phyloP scores from a whole-genome alignment of 2,329 filamentous ascomycete species.

The Eutypella sp. region DNA sequence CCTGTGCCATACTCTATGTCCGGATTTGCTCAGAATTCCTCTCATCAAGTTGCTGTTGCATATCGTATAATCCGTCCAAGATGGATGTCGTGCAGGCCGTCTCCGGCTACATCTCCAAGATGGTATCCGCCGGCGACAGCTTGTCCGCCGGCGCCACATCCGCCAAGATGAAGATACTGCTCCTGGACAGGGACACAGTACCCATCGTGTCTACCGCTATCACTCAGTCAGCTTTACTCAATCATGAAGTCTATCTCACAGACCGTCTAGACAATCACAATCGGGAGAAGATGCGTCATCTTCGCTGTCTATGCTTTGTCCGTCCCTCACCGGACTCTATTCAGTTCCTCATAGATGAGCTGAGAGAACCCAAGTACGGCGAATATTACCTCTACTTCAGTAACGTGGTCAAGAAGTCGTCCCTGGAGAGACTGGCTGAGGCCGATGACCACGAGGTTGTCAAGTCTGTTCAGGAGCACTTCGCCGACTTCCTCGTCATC shows the following conservation, averaged over 20 bases:
- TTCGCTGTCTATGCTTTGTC: slow-evolving; percentile 88
- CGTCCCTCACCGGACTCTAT: slow-evolving; percentile 90
- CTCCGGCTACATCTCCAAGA: slow-evolving; percentile 92
- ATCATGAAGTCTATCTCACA: slow-evolving; percentile 96
- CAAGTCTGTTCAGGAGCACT: slow-evolving; percentile 89
- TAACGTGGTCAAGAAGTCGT: slow-evolving; percentile 95
- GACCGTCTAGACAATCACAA: slow-evolving; percentile 87
- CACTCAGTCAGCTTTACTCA: slow-evolving; percentile 90
- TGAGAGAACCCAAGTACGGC: slow-evolving; percentile 93
- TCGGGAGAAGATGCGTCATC: slow-evolving; percentile 96
- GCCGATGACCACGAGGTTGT: slow-evolving; percentile 97
- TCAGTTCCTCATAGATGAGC: slow-evolving; percentile 88
- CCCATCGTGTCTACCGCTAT: slow-evolving; percentile 91
- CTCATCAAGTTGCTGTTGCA: not conserved
- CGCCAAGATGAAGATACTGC: slow-evolving; percentile 95
- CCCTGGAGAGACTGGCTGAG: slow-evolving; percentile 87
- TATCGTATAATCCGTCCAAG: slow-evolving; percentile 24
- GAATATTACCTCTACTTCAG: slow-evolving; percentile 98
- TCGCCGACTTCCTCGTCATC: slow-evolving; percentile 91
- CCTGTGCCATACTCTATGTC: not conserved
- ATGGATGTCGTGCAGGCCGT: slow-evolving; percentile 96
- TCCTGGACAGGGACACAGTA: slow-evolving; percentile 91
- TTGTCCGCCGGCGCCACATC: slow-evolving; percentile 60
- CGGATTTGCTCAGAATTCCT: not conserved
- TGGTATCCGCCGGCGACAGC: slow-evolving; percentile 79